Evolutionary conservation across 2,329 filamentous ascomycete species (phyloP), one percentile per base, ranked within the genome.

Genomic region (Volutella citrinella): DNA sequence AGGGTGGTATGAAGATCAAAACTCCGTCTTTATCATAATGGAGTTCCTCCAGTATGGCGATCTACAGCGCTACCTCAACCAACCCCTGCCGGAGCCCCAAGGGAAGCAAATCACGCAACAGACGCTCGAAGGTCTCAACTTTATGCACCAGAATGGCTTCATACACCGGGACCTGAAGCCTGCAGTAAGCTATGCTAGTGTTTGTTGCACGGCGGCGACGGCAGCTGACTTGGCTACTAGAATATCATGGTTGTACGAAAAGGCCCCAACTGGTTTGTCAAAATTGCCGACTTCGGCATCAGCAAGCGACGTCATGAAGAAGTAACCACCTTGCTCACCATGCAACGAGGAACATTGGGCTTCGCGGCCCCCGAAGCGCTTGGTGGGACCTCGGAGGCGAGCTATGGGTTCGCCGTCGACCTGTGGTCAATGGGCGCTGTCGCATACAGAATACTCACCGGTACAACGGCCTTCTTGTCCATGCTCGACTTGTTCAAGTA

Each of bases 291-390:
- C 17, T 37, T 32, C 12, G 34, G 34, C 7, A 37, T 37, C 10
- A 37, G 34, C 19, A 37, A 28, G 16, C 24, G 29, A n/a, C 24
- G 34, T 19, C 34, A 32, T n/a, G n/a, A n/a, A 3, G 25, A 27
- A 14, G 25, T 14, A 5, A 37, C 19, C 7, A 29, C 11, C 6
- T 13, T 18, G 11, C 17, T 27, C 10, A 25, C 29, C 6, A 3
- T 17, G 4, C 5, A 28, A 5, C 8, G 29, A 4, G 34, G 25
- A 2, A 37, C 24, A 2, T 11, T 32, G 4, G 24, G 29, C 5
- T 21, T 28, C 16, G 20, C 30, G 11, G 34, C 24, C 8, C 25
- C 29, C 1, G 34, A 29, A 19, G 29, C 29, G 3, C 14, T 37
- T 6, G 16, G 28, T n/a, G 6, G 4, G 12, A 11, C 3, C 19